These are phyloP conservation scores for Termitomyces sp. DNA, from an alignment of 768 basidiomycete species.

Conservation along the genomic window DNA sequence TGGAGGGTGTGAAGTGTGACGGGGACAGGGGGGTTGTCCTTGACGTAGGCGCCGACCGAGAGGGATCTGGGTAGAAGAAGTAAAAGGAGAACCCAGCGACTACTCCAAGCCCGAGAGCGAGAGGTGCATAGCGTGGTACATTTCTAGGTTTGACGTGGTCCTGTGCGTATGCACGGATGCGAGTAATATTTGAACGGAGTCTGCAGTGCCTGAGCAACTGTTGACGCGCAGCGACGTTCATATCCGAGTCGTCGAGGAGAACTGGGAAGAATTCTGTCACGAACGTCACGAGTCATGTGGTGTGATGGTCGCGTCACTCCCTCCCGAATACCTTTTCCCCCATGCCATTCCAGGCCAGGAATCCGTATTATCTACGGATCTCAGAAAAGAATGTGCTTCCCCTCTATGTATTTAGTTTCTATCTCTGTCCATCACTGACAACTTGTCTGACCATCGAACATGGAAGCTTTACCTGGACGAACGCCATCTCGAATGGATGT, in stretches of 20 bases:
- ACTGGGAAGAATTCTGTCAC: constrained; percentile 6
- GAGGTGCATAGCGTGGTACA: neutral
- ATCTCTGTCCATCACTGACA: constrained; percentile 20
- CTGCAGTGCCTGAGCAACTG: constrained; percentile 1
- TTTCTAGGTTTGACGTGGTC: neutral
- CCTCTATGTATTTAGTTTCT: constrained; percentile 43
- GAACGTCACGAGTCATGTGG: constrained; percentile 9
- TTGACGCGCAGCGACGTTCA: constrained; percentile 9
- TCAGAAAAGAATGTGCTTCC: constrained; percentile 72
- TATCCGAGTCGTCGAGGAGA: neutral
- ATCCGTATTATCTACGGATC: constrained; percentile 79
- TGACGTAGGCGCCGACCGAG: constrained; percentile 38
- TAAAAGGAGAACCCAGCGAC: constrained; percentile 40
- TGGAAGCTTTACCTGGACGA: constrained; percentile 67
- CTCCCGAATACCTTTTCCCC: neutral
- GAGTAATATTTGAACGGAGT: constrained; percentile 1
- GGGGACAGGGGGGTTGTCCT: constrained; percentile 34
- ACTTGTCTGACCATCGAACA: neutral
- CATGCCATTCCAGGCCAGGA: constrained; percentile 69
- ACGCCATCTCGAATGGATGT: constrained; percentile 88
- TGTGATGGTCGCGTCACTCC: constrained; percentile 9
- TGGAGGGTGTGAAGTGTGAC: constrained; percentile 54
- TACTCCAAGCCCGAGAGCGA: constrained; percentile 9
- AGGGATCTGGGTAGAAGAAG: constrained; percentile 44
- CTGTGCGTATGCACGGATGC: constrained; percentile 2